Evolutionary conservation across 75 land plant species (phyloP).

Genomic region (Selaginella tamariscina): DNA sequence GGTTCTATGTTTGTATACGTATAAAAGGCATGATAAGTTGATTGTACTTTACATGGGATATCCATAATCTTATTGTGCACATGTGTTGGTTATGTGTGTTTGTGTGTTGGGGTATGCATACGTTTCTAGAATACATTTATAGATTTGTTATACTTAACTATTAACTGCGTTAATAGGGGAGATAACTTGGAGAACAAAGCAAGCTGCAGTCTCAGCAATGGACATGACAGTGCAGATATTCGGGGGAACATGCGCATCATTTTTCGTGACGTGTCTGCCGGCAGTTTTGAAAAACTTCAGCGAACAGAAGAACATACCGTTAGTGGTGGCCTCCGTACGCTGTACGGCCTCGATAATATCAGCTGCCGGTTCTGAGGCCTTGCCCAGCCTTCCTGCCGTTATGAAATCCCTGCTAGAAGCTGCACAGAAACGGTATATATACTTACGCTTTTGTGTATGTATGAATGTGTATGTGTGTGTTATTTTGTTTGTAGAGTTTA

Average conservation of each 20-base stretch:
- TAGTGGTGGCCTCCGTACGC: conserved; percentile 36
- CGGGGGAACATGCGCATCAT: conserved; percentile 15
- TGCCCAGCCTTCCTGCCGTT: conserved; percentile 46
- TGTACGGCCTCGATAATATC: conserved; percentile 39
- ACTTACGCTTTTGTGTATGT: conserved; percentile 14
- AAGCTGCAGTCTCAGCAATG: not conserved
- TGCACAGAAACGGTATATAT: conserved; percentile 6
- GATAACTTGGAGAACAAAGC: not conserved
- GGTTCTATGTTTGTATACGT: too few species aligned
- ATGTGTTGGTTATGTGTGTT: too few species aligned
- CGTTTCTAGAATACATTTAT: too few species aligned
- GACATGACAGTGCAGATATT: conserved; percentile 10
- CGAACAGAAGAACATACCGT: conserved; percentile 17
- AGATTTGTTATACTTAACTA: too few species aligned
- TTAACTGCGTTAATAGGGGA: too few species aligned
- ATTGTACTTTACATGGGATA: too few species aligned
- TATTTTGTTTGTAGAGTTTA: too few species aligned
- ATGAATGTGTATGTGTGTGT: too few species aligned
- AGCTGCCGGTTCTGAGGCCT: conserved; percentile 51
- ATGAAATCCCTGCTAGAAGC: conserved; percentile 33
- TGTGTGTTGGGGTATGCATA: too few species aligned
- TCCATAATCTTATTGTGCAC: too few species aligned
- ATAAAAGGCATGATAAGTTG: too few species aligned
- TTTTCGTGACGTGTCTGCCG: conserved; percentile 23
- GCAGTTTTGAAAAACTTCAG: conserved; percentile 23